Conservation (phyloP, 2,329 filamentous ascomycete species). For the Neurospora crassa region DNA sequence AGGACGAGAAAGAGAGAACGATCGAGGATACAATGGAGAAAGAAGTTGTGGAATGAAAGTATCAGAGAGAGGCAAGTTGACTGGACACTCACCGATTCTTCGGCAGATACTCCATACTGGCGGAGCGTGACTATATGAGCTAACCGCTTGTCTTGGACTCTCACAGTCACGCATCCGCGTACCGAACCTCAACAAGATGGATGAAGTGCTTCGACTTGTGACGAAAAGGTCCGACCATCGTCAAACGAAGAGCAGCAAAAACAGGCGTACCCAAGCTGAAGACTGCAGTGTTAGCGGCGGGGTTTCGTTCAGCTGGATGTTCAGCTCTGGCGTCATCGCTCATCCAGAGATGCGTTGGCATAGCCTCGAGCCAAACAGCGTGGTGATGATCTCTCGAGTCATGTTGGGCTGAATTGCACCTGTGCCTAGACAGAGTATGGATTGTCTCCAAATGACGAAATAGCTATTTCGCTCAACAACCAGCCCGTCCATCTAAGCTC, state of each 20-base stretch:
- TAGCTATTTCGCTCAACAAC: neutral
- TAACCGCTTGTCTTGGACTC: neutral
- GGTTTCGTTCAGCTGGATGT: neutral
- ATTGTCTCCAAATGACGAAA: neutral
- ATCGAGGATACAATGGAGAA: neutral
- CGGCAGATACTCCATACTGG: neutral
- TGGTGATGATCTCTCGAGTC: neutral
- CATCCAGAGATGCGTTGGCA: neutral
- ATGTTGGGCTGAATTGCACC: neutral
- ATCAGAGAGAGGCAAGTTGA: neutral
- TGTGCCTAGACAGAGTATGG: neutral
- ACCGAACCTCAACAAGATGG: neutral
- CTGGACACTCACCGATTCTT: neutral
- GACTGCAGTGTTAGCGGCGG: neutral
- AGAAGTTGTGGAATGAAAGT: neutral
- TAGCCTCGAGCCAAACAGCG: neutral
- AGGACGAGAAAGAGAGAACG: neutral
- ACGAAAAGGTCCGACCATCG: neutral
- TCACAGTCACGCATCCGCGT: neutral
- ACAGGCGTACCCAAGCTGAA: neutral
- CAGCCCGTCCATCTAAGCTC: neutral
- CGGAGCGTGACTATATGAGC: neutral
- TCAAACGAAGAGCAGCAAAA: neutral
- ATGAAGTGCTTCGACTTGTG: neutral
- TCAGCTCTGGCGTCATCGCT: neutral